phyloP scores from a whole-genome alignment of 306 rosid species.

The Acacia acuminata region DNA sequence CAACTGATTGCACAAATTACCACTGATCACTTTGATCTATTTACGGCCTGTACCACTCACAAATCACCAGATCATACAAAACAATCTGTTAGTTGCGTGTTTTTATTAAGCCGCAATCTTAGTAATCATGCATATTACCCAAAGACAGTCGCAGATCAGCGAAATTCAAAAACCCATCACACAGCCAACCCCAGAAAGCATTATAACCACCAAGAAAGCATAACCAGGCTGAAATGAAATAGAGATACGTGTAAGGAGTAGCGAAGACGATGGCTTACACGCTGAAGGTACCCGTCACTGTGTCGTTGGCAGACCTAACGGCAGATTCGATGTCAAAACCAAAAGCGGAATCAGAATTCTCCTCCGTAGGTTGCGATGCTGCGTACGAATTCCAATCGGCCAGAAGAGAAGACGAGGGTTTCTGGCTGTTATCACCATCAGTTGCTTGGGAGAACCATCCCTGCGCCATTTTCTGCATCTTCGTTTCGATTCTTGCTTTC shows the following conservation, averaged over 20 bases:
- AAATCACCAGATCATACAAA: neutral
- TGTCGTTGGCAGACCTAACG: slow-evolving; percentile 87
- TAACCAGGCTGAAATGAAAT: neutral
- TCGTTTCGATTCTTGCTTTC: neutral
- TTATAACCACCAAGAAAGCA: neutral
- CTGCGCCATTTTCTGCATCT: slow-evolving; percentile 75
- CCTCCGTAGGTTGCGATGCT: slow-evolving; percentile 59
- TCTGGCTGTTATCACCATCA: slow-evolving; percentile 43
- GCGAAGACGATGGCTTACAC: slow-evolving; percentile 50
- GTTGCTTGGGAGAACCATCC: slow-evolving; percentile 70
- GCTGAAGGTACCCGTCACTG: slow-evolving; percentile 79
- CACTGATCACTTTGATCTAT: neutral
- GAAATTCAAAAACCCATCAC: neutral
- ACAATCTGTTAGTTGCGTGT: neutral
- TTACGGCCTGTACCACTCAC: neutral
- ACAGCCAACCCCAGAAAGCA: neutral
- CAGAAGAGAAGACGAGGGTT: slow-evolving; percentile 60
- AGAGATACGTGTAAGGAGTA: neutral
- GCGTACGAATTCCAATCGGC: slow-evolving; percentile 90
- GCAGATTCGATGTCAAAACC: slow-evolving; percentile 92
- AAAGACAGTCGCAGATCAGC: neutral
- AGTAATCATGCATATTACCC: neutral
- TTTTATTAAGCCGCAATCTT: neutral
- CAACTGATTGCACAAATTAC: neutral
- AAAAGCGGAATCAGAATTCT: slow-evolving; percentile 40